These are phyloP conservation scores for Neocucurbitaria cava DNA, from an alignment of 2,329 filamentous ascomycete genomes.

Conservation along the genomic window DNA sequence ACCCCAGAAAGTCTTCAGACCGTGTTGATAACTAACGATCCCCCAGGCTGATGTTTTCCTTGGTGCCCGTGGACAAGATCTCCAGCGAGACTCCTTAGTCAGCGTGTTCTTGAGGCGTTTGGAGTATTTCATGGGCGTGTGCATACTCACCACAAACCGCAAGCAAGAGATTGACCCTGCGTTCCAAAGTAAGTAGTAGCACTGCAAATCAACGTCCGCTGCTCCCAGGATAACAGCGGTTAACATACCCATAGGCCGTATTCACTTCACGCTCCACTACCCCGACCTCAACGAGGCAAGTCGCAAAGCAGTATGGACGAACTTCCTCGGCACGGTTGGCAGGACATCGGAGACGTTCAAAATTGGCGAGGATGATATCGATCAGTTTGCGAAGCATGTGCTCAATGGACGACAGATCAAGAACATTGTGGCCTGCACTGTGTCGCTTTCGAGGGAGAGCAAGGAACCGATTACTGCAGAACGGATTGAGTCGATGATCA, in stretches of 20 bases:
- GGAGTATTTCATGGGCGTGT: slow-evolving; percentile 87
- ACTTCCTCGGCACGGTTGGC: slow-evolving; percentile 9
- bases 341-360: slow-evolving; percentile 14
- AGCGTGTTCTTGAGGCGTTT: slow-evolving; percentile 83
- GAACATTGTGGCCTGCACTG: slow-evolving; percentile 38
- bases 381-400: slow-evolving; percentile 33
- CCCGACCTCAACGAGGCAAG: slow-evolving; percentile 46
- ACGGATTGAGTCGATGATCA: slow-evolving; percentile 1
- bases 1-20: no score
- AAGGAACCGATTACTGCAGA: neutral
- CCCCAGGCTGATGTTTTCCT: slow-evolving; percentile 60
- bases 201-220: neutral
- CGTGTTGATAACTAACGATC: neutral
- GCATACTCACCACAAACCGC: slow-evolving; percentile 87
- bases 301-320: slow-evolving; percentile 52
- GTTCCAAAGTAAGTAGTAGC: slow-evolving; percentile 46
- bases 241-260: slow-evolving; percentile 30
- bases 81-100: slow-evolving; percentile 82
- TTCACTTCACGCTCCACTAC: slow-evolving; percentile 54
- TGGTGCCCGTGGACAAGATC: slow-evolving; percentile 72
- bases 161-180: slow-evolving; percentile 51
- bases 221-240: neutral
- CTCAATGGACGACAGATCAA: slow-evolving; percentile 53
- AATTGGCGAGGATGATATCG: slow-evolving; percentile 38
- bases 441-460: slow-evolving; percentile 2